Percentiles rank a stretch among this genome's conserved stretches.
These are phyloP conservation scores for Globisporangium splendens DNA, from an alignment of 352 stramenopile species.

Conservation along the genomic window DNA sequence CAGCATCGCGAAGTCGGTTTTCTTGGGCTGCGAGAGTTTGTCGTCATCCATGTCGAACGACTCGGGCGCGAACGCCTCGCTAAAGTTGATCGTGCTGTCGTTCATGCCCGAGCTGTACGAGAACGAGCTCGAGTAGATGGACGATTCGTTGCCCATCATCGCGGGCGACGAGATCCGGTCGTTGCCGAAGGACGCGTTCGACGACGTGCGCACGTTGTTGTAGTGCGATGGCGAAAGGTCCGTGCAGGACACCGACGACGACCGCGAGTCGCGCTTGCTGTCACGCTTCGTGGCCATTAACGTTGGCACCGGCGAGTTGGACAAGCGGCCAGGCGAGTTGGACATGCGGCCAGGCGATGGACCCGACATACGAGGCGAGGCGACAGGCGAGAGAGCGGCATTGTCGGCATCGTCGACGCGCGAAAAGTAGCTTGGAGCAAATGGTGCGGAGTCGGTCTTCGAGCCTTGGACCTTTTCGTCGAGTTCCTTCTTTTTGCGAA, in stretches of 20 bases:
- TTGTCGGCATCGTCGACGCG: conserved; percentile 22
- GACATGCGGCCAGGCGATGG: conserved; percentile 21
- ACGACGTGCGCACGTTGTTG: conserved; percentile 10
- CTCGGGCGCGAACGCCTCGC: conserved; percentile 44
- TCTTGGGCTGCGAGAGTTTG: conserved; percentile 27
- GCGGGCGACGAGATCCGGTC: conserved; percentile 43
- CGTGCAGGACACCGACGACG: conserved; percentile 41
- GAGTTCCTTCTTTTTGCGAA: conserved; percentile 45
- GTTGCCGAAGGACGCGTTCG: conserved; percentile 13
- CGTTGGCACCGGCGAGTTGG: conserved; percentile 44
- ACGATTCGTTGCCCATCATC: conserved; percentile 28
- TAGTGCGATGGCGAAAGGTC: conserved; percentile 29
- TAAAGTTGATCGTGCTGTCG: conserved; percentile 70
- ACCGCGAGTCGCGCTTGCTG: conserved; percentile 33
- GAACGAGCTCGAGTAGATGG: conserved; percentile 28
- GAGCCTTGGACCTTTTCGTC: conserved; percentile 37
- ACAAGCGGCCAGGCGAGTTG: conserved; percentile 22
- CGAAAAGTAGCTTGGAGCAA: conserved; percentile 37
- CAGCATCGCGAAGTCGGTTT: conserved; percentile 51
- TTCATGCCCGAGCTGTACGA: conserved; percentile 28
- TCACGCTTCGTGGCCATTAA: conserved; percentile 28
- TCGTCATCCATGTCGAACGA: conserved; percentile 30
- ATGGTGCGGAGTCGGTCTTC: conserved; percentile 32
- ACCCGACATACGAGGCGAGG: conserved; percentile 4
- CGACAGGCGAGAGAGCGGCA: conserved; percentile 23